phyloP scores from a whole-genome alignment of 2,329 filamentous ascomycete species.

The Stagonosporopsis vannaccii region DNA sequence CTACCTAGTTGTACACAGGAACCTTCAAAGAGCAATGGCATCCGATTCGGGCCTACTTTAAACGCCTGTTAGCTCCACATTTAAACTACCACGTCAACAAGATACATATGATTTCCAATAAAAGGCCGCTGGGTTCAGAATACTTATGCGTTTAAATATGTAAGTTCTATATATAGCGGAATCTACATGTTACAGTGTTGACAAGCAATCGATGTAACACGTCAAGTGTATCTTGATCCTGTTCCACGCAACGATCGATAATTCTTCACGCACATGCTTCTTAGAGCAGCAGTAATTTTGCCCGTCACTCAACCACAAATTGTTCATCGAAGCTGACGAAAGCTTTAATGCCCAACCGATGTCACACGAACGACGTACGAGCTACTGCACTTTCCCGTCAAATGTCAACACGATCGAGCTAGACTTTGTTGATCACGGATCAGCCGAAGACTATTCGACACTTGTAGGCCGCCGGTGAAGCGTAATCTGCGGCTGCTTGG shows the following conservation, averaged over 20 bases:
- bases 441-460: neutral
- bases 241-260: neutral
- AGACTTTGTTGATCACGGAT: neutral
- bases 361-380: conserved; percentile 9
- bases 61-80: neutral
- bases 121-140: neutral
- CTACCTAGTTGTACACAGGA: neutral
- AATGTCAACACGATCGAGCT: neutral
- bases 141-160: neutral
- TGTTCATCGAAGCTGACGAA: neutral
- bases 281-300: neutral
- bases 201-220: neutral
- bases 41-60: conserved; percentile 2
- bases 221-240: neutral
- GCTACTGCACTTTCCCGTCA: conserved; percentile 6
- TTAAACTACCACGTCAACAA: neutral
- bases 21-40: neutral
- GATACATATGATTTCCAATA: neutral
- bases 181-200: neutral
- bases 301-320: neutral
- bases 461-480: neutral
- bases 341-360: neutral
- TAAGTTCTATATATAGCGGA: neutral
- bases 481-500: neutral
- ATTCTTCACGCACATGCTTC: neutral